These are phyloP conservation scores for Phytophthora aleatoria DNA, from an alignment of 352 stramenopile species.

Conservation along the genomic window DNA sequence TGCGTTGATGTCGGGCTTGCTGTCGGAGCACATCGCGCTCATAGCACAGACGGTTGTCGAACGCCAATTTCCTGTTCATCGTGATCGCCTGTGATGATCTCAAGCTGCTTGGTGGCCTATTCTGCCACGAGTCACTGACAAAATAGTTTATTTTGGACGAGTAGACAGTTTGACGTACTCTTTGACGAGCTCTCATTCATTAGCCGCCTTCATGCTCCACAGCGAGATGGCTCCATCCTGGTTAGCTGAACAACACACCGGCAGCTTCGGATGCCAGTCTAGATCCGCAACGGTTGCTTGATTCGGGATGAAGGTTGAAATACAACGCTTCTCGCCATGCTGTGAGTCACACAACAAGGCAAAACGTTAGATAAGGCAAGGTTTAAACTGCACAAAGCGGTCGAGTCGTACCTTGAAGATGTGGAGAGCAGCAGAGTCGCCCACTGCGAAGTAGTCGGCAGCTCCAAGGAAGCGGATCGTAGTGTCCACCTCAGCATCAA, in stretches of 20 bases:
- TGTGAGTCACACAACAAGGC: conserved; percentile 17
- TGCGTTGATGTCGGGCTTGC: conserved; percentile 67
- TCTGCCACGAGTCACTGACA: conserved; percentile 18
- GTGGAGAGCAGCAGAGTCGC: conserved; percentile 30
- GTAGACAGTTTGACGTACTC: neutral
- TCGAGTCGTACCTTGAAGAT: conserved; percentile 43
- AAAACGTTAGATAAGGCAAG: conserved; percentile 1
- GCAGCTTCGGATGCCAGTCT: conserved; percentile 45
- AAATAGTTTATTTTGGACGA: conserved; percentile 42
- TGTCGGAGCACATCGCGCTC: conserved; percentile 71
- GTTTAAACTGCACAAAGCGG: neutral
- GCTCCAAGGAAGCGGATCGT: conserved; percentile 41
- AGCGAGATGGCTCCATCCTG: conserved; percentile 43
- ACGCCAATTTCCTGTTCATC: conserved; percentile 82
- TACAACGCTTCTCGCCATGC: conserved; percentile 24
- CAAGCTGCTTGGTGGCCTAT: conserved; percentile 15
- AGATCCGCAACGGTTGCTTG: conserved; percentile 34
- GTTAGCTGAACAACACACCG: conserved; percentile 42
- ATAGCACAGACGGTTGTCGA: conserved; percentile 85
- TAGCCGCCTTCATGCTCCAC: conserved; percentile 37
- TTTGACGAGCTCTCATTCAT: neutral
- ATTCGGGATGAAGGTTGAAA: conserved; percentile 36
- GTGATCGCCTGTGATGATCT: neutral
- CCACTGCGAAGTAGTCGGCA: conserved; percentile 43
- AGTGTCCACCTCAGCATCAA: conserved; percentile 19